Percentiles rank a stretch among this genome's conserved stretches.
Evolutionary conservation across 169 alveolate species (phyloP).

Genomic region (Eimeria acervulina): DNA sequence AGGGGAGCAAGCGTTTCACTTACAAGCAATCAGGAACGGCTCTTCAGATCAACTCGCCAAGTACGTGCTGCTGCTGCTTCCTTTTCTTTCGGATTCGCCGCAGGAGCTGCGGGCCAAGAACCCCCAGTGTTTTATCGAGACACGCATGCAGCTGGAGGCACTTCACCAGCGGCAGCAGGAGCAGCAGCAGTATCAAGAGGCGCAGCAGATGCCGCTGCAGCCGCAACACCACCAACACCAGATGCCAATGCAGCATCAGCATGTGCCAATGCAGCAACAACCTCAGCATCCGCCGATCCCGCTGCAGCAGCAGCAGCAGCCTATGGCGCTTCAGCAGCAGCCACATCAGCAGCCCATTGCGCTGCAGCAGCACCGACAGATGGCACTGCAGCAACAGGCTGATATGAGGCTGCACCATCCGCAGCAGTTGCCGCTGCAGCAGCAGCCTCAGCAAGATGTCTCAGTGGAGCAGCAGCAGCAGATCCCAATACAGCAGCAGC

Average conservation of each 20-base stretch:
- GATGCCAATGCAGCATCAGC: slow-evolving; percentile 47
- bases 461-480: neutral
- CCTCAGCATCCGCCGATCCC: slow-evolving; percentile 8
- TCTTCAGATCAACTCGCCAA: slow-evolving; percentile 1
- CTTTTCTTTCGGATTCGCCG: slow-evolving; percentile 42
- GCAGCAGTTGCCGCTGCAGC: slow-evolving; percentile 36
- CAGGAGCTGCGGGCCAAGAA: slow-evolving; percentile 16
- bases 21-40: slow-evolving; percentile 20
- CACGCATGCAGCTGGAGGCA: slow-evolving; percentile 41
- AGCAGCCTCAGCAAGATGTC: slow-evolving; percentile 38
- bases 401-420: neutral
- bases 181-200: slow-evolving; percentile 36
- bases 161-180: slow-evolving; percentile 8
- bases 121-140: slow-evolving; percentile 23
- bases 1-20: slow-evolving; percentile 40
- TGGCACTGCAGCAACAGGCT: neutral
- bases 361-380: slow-evolving; percentile 34
- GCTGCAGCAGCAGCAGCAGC: slow-evolving; percentile 64
- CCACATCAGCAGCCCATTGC: slow-evolving; percentile 25
- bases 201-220: neutral
- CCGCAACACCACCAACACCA: slow-evolving; percentile 25
- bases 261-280: neutral
- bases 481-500: slow-evolving; percentile 32
- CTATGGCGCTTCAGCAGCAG: slow-evolving; percentile 25
- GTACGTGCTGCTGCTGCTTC: slow-evolving; percentile 33